These are phyloP conservation scores for Paxillus rubicundulus DNA, from an alignment of 768 basidiomycete genomes.

Conservation along the genomic window DNA sequence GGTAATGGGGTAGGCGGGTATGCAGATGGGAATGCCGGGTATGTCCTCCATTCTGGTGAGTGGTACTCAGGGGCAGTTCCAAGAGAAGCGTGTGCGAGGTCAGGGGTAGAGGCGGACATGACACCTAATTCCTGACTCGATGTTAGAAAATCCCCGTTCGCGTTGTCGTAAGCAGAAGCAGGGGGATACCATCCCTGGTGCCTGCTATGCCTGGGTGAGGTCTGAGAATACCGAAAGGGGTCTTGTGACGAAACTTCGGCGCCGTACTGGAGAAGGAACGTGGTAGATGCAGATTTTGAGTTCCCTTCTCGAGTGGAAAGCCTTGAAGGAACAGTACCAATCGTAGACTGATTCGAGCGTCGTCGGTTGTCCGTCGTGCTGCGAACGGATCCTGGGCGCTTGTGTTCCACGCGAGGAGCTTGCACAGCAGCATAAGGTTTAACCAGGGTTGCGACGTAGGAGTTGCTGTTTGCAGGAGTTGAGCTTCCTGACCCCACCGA, in stretches of 20 bases:
- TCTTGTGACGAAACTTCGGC: conserved; percentile 18
- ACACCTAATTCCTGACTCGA: conserved; percentile 14
- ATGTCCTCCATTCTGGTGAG: conserved; percentile 71
- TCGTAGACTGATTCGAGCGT: conserved; percentile 1
- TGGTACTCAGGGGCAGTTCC: conserved; percentile 33
- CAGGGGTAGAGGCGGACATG: conserved; percentile 3
- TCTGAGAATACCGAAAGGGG: conserved; percentile 24
- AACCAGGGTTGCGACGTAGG: conserved; percentile 12
- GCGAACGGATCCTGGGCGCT: conserved; percentile 13
- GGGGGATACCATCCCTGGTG: conserved; percentile 66
- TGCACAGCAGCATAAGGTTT: conserved; percentile 8
- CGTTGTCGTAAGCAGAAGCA: conserved; percentile 40
- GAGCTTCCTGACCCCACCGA: conserved; percentile 2
- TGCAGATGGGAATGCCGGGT: conserved; percentile 73
- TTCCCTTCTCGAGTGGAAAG: conserved; percentile 7
- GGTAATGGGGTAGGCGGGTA: conserved; percentile 70
- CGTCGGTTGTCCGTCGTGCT: conserved; percentile 17
- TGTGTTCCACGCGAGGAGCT: conserved; percentile 4
- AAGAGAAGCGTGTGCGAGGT: conserved; percentile 1
- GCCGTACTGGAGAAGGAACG: conserved; percentile 24
- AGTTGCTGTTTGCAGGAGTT: conserved; percentile 7
- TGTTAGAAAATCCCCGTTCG: conserved; percentile 28
- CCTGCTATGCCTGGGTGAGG: conserved; percentile 11
- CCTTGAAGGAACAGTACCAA: conserved; percentile 3
- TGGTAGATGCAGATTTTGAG: conserved; percentile 15